Evolutionary conservation across 768 basidiomycete genomes (phyloP), one percentile per base, ranked within the genome.

Genomic region (Tulasnella sp.): DNA sequence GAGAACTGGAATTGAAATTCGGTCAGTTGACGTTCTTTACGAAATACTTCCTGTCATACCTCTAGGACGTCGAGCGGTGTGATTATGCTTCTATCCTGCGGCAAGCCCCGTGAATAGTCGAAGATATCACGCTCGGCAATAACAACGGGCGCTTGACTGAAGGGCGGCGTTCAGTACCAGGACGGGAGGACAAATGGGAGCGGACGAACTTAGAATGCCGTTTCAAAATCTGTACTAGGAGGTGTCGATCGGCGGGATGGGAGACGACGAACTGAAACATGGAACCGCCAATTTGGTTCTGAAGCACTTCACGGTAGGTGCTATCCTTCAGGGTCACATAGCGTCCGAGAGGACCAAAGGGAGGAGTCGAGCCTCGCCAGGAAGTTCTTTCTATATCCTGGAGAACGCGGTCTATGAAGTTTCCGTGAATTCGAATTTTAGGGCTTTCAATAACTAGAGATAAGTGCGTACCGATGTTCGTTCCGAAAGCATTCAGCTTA

Each of bases 11-110:
- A 48, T 41, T 24, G n/a, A 80, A 81, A 42, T 31, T 34, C 54
- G 1, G 7, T 73, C 83, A 75, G 72, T 42, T 75, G n/a, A 42
- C 34, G 14, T 50, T 42, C 41, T 11, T 41, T 72, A 16, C n/a
- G 37, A n/a, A 60, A n/a, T 60, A 28, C 18, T 46, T 31, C 16
- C 0, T n/a, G 48, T 86, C 90, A 11, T 82, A 96, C 97, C 40
- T 93, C 91, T 11, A 98, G 89, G 24, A 93, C 93, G 40, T 96
- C 92, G 34, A 97, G 88, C 34, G 97, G 90, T 8, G 97, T 98
- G 3, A 91, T 87, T 77, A 92, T 89, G 34, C 89, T 81, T 28
- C 84, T 84, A 34, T 80, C 42, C 2, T 90, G 89, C 16, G 93
- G 92, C 84, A 97, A 95, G 40, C 96, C 96, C 1, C 83, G 81